Evolutionary conservation across 202 grass and related monocot genomes (phyloP).

Genomic region (Musa balbisiana): DNA sequence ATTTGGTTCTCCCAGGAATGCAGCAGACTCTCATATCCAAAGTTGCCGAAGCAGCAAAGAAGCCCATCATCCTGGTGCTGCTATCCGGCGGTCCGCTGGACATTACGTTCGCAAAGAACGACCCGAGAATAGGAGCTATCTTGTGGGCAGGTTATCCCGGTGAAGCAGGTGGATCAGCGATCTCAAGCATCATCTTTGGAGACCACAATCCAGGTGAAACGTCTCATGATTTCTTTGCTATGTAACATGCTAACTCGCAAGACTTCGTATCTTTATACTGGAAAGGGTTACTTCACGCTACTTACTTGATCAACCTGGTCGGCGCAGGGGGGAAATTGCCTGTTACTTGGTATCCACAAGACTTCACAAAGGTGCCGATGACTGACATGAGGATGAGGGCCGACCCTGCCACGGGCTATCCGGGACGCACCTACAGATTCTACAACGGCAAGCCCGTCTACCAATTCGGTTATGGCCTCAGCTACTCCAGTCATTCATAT

Average conservation of each 20-base stretch:
- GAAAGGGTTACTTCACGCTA: not conserved
- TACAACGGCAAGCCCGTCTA: conserved; percentile 70
- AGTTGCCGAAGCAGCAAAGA: conserved; percentile 62
- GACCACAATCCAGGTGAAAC: conserved; percentile 81
- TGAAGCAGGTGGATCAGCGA: too few species aligned
- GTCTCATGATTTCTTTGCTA: too few species aligned
- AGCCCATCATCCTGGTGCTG: conserved; percentile 70
- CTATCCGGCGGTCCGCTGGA: conserved; percentile 78
- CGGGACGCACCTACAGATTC: conserved; percentile 77
- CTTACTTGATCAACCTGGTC: conserved; percentile 1
- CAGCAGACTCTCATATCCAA: conserved; percentile 61
- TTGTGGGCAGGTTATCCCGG: too few species aligned
- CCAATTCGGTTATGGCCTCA: conserved; percentile 81
- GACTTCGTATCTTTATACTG: too few species aligned
- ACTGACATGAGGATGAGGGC: conserved; percentile 95
- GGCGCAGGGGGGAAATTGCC: conserved; percentile 66
- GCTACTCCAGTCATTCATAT: conserved; percentile 81
- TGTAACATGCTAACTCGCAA: too few species aligned
- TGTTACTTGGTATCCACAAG: conserved; percentile 89
- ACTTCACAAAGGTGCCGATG: conserved; percentile 64
- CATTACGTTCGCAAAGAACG: conserved; percentile 64
- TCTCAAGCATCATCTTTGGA: conserved; percentile 75
- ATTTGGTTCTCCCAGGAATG: conserved; percentile 65
- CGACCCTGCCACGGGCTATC: conserved; percentile 55
- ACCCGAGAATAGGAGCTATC: conserved; percentile 65